Conservation (phyloP, 2,329 filamentous ascomycete species). For the Stemphylium lycopersici region DNA sequence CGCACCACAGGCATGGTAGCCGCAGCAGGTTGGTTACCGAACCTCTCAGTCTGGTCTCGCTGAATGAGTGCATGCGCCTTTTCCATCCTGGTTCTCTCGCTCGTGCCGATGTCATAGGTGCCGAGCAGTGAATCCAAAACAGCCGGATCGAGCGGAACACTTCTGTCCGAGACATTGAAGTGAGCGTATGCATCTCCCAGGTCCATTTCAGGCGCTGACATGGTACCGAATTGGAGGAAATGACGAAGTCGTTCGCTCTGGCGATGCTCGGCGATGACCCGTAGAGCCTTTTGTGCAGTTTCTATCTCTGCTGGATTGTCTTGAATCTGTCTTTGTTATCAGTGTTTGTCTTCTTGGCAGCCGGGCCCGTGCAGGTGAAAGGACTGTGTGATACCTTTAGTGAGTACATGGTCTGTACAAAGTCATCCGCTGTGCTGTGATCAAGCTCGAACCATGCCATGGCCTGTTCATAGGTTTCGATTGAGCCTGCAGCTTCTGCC, state of each 20-base stretch:
- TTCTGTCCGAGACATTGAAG: slow-evolving; percentile 57
- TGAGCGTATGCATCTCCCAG: slow-evolving; percentile 46
- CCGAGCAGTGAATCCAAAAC: slow-evolving; percentile 37
- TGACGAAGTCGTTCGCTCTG: slow-evolving; percentile 61
- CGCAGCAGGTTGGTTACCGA: slow-evolving; percentile 20
- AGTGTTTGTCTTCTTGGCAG: slow-evolving; percentile 8
- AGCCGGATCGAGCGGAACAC: slow-evolving; percentile 57
- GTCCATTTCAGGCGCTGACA: slow-evolving; percentile 60
- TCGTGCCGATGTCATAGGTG: slow-evolving; percentile 52
- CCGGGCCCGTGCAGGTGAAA: not conserved
- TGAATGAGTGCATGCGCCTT: slow-evolving; percentile 57
- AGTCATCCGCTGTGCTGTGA: slow-evolving; percentile 59
- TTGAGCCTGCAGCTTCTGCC: slow-evolving; percentile 62
- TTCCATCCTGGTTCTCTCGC: slow-evolving; percentile 53
- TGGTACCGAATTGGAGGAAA: slow-evolving; percentile 60
- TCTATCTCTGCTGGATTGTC: slow-evolving; percentile 59
- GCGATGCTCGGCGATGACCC: slow-evolving; percentile 64
- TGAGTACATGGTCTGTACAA: slow-evolving; percentile 62
- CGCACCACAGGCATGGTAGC: slow-evolving; percentile 21
- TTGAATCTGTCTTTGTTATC: slow-evolving; percentile 48
- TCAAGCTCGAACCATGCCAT: slow-evolving; percentile 64
- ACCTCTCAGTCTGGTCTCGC: slow-evolving; percentile 36
- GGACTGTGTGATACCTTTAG: slow-evolving; percentile 56
- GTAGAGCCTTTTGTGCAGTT: slow-evolving; percentile 61
- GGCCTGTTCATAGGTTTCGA: slow-evolving; percentile 69